phyloP scores from a whole-genome alignment of 176 grass and related monocot genomes.

The Oryza rufipogon region DNA sequence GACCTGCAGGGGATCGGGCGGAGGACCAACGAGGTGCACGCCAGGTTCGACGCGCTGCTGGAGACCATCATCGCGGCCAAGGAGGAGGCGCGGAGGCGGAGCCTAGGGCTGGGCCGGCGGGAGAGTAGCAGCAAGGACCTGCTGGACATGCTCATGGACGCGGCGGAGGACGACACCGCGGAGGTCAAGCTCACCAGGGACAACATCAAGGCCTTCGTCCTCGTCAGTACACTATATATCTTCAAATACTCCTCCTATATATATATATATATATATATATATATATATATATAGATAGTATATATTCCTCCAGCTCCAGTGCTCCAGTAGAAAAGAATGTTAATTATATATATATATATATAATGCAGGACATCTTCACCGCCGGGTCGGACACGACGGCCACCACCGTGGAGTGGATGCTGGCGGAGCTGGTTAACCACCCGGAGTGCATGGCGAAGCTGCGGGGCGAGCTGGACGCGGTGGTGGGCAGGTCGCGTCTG shows the following conservation, averaged over 20 bases:
- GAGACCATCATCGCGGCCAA: slow-evolving; percentile 52
- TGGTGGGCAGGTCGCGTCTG: slow-evolving; percentile 39
- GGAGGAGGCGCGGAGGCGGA: slow-evolving; percentile 12
- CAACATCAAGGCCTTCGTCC: slow-evolving; percentile 78
- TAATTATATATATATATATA: no score
- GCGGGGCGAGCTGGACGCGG: slow-evolving; percentile 44
- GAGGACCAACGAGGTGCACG: slow-evolving; percentile 40
- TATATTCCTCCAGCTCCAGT: no score
- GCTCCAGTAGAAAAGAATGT: no score
- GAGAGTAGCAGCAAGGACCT: slow-evolving; percentile 42
- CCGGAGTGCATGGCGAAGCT: slow-evolving; percentile 34
- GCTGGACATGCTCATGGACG: slow-evolving; percentile 65
- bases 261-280: no score
- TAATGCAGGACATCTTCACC: slow-evolving; percentile 45
- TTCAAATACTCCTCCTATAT: no score
- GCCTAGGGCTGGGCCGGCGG: background rate
- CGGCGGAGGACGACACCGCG: slow-evolving; percentile 41
- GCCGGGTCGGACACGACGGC: slow-evolving; percentile 55
- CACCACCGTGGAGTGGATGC: slow-evolving; percentile 59
- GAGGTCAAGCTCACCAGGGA: slow-evolving; percentile 61
- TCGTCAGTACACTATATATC: slow-evolving; percentile 15
- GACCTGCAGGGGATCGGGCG: slow-evolving; percentile 61
- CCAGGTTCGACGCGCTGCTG: slow-evolving; percentile 55
- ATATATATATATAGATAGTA: no score
- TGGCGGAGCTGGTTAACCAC: slow-evolving; percentile 59